These are phyloP conservation scores for Sporobolomyces phaffii DNA, from an alignment of 768 basidiomycete species.

Conservation along the genomic window DNA sequence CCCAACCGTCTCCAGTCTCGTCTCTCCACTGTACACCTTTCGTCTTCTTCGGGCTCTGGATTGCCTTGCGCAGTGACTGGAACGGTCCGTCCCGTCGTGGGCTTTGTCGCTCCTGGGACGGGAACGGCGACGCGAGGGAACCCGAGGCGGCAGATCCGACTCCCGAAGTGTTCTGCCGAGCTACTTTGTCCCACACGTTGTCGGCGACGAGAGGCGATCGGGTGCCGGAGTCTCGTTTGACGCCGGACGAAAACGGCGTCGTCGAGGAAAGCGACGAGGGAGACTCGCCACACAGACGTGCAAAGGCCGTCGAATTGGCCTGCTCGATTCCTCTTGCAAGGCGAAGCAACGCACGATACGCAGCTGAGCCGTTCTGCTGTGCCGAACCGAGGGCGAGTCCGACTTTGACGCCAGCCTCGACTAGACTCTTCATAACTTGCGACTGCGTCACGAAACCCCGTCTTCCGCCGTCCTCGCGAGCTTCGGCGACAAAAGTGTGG, in stretches of 20 bases:
- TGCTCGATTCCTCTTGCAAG: conserved; percentile 18
- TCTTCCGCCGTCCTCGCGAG: not conserved
- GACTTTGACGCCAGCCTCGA: conserved; percentile 24
- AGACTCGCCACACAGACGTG: not conserved
- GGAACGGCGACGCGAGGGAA: not conserved
- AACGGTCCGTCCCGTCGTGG: too few relatives aligned
- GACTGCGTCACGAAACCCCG: conserved; percentile 3
- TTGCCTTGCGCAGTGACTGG: not conserved
- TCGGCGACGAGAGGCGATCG: conserved; percentile 23
- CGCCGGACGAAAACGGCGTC: not conserved
- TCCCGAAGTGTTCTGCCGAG: conserved; percentile 4
- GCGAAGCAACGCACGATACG: not conserved
- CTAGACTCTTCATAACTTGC: conserved; percentile 16
- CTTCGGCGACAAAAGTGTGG: conserved; percentile 2
- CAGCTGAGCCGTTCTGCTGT: not conserved
- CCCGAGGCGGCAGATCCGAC: conserved; percentile 30
- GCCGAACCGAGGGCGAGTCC: conserved; percentile 20
- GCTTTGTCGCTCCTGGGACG: not conserved
- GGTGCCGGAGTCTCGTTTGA: conserved; percentile 25
- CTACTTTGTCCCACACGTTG: conserved; percentile 23
- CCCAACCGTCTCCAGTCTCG: conserved; percentile 31
- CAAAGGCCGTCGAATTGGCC: conserved; percentile 18
- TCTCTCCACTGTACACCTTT: conserved; percentile 38
- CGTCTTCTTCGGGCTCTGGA: conserved; percentile 23
- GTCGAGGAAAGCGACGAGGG: not conserved